phyloP scores from a whole-genome alignment of 768 basidiomycete genomes.

The Tylopilus rubrobrunneus region DNA sequence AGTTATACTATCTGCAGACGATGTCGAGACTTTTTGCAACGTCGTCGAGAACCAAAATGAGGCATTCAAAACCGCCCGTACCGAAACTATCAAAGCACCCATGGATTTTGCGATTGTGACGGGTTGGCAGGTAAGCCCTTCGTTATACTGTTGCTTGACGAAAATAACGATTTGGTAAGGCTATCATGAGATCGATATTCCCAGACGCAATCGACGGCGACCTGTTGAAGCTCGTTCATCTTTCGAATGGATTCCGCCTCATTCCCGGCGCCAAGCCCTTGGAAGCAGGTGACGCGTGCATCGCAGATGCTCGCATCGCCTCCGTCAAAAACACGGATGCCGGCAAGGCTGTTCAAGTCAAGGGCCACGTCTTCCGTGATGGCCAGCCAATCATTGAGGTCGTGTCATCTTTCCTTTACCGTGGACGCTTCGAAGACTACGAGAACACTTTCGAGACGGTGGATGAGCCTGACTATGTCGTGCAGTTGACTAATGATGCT shows the following conservation, averaged over 20 bases:
- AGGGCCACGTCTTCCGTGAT: conserved; percentile 75
- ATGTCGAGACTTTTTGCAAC: conserved; percentile 85
- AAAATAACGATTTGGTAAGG: conserved; percentile 43
- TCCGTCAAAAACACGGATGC: conserved; percentile 88
- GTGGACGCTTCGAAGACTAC: conserved; percentile 90
- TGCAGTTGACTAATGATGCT: conserved; percentile 71
- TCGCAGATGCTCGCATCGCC: conserved; percentile 81
- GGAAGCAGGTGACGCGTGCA: conserved; percentile 83
- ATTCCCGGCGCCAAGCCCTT: conserved; percentile 75
- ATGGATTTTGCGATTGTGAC: conserved; percentile 99
- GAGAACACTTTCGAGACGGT: conserved; percentile 94
- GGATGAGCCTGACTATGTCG: conserved; percentile 84
- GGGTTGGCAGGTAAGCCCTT: conserved; percentile 84
- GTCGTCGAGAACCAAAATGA: conserved; percentile 94
- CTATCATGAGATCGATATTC: conserved; percentile 99
- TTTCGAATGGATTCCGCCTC: conserved; percentile 95
- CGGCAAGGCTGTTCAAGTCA: conserved; percentile 91
- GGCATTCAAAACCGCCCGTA: conserved; percentile 78
- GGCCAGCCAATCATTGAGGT: conserved; percentile 88
- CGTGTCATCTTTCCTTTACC: conserved; percentile 92
- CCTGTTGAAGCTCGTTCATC: conserved; percentile 90
- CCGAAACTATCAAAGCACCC: conserved; percentile 71
- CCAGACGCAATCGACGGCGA: conserved; percentile 90
- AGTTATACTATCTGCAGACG: conserved; percentile 70
- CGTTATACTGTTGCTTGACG: background rate